Evolutionary conservation across 2,329 filamentous ascomycete species (phyloP).

Genomic region (Alternaria hordeiaustralica): DNA sequence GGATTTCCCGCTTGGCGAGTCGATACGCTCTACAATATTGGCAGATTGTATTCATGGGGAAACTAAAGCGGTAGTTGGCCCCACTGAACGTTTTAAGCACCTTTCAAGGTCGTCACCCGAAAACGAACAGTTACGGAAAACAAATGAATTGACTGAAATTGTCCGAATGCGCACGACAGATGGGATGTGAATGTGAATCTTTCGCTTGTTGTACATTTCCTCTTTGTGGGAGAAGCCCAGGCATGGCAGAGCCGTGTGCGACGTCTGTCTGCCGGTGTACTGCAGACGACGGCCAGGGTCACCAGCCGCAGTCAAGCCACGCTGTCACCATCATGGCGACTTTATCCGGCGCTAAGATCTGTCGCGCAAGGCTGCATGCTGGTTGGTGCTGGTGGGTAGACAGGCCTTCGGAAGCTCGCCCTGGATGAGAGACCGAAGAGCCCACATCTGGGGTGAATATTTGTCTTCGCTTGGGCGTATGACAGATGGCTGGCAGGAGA

Average conservation of each 20-base stretch:
- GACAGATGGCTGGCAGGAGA: constrained; percentile 8
- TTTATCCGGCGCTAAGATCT: constrained; percentile 29
- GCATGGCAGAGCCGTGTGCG: constrained; percentile 25
- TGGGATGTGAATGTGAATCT: not conserved
- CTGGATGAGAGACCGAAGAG: constrained; percentile 23
- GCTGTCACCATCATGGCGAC: constrained; percentile 30
- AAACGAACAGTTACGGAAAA: not conserved
- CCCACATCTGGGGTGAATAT: constrained; percentile 20
- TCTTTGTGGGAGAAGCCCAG: constrained; percentile 15
- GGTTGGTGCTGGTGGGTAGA: constrained; percentile 25
- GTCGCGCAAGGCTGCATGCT: constrained; percentile 19
- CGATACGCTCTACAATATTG: constrained; percentile 2
- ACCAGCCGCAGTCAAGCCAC: constrained; percentile 41
- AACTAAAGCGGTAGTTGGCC: constrained; percentile 11
- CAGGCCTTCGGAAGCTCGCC: constrained; percentile 26
- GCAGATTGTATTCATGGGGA: constrained; percentile 6
- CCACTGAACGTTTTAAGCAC: constrained; percentile 3
- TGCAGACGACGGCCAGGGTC: constrained; percentile 28
- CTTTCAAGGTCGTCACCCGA: not conserved
- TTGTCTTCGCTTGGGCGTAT: constrained; percentile 24
- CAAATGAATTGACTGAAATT: not conserved
- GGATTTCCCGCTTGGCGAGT: constrained; percentile 2
- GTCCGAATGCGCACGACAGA: not conserved
- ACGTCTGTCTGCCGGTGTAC: constrained; percentile 17
- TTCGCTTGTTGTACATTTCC: not conserved